Base-by-base conservation (phyloP, 495 filamentous ascomycete genomes). In the Aspergillus ellipticus region DNA sequence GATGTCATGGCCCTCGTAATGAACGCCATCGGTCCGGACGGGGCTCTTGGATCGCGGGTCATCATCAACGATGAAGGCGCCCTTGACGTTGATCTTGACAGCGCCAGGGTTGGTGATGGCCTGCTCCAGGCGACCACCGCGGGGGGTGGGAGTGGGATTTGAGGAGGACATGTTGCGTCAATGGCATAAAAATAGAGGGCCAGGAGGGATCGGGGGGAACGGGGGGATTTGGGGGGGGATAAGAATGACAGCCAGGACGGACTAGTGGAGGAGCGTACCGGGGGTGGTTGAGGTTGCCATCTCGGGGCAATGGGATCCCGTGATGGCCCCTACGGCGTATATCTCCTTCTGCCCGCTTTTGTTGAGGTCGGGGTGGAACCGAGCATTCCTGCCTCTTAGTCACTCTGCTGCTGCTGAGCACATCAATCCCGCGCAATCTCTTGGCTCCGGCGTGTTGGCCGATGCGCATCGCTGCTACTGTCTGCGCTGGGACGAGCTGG, bases 1-100 rank as follows among this genome's bases (percentile, higher is more conserved):
- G 62, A 98, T 97, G 66, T 96, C 93, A 61, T 87, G 88, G 22
- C 88, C 90, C 64, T 92, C 89, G 64, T 93, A 86, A 55, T 86
- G 81, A 26, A 81, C 82, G 17, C 84, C 85, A 52, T 86, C 81
- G 26, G 77, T 76, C 19, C 73, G 73, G 15, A 72, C 70, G 0
- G 76, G 73, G 35, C 72, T 77, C 50, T 71, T 68, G 21, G 77
- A 74, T 47, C 76, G 79, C 21, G 81, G 81, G 48, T 90, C 87
- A 55, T 91, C 85, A 65, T 96, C 90, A 57, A 94, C 92, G 54
- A 98, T 97, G 67, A 96, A 96, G 13, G 94, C 94, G 64, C 93
- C 94, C 62, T 88, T 84, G 45, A 97, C 93, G 65, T 98, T 97
- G 71, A 98, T 97, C 66, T 88, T 83, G 49, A 95, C 89, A 4